Conservation (phyloP, 352 stramenopile species). For the Vaucheria bursata region DNA sequence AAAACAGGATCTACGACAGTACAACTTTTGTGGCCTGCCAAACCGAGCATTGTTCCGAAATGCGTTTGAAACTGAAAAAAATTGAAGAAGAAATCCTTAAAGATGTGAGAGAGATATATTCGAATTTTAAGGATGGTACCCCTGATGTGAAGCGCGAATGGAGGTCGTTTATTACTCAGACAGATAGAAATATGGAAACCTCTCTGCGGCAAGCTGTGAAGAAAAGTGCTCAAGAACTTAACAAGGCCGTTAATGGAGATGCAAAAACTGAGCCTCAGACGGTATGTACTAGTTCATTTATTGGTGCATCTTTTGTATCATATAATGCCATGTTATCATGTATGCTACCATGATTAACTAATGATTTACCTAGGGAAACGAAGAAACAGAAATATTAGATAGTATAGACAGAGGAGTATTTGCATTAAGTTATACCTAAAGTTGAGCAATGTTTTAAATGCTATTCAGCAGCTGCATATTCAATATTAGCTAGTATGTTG, state of each 20-base stretch:
- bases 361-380: no score
- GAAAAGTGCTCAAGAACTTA: constrained; percentile 83
- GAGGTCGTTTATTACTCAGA: constrained; percentile 73
- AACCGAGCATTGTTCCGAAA: constrained; percentile 66
- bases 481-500: no score
- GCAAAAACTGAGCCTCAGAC: constrained; percentile 71
- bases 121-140: constrained; percentile 74
- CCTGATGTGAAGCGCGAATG: constrained; percentile 81
- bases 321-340: no score
- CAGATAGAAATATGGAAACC: constrained; percentile 74
- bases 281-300: constrained; percentile 57
- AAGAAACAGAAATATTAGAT: no score
- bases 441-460: no score
- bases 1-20: constrained; percentile 83
- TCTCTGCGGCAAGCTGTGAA: constrained; percentile 79
- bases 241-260: constrained; percentile 82
- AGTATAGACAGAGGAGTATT: no score
- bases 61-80: constrained; percentile 16
- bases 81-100: constrained; percentile 63
- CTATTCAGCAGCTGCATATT: no score
- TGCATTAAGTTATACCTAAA: no score
- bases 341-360: no score
- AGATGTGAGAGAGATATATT: constrained; percentile 79
- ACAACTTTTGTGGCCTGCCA: constrained; percentile 79
- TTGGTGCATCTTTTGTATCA: no score